These are phyloP conservation scores for Metschnikowia hibisci DNA, from an alignment of 805 yeast species.

Conservation along the genomic window DNA sequence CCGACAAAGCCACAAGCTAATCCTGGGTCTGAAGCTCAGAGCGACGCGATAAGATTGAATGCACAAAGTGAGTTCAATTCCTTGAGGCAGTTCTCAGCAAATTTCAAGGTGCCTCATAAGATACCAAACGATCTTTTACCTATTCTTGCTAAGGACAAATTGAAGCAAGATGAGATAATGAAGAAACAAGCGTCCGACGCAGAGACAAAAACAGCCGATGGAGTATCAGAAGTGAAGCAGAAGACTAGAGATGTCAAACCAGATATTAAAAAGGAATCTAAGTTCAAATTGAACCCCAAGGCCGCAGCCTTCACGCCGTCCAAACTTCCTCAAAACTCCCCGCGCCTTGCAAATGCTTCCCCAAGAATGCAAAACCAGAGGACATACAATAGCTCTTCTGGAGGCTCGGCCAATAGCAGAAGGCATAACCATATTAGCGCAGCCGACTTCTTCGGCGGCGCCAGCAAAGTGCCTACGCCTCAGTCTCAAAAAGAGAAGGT, in stretches of 20 bases:
- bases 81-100: constrained; percentile 73
- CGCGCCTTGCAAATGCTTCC: constrained; percentile 30
- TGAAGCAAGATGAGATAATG: constrained; percentile 59
- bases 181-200: constrained; percentile 29
- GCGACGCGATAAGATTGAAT: constrained; percentile 41
- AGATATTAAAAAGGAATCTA: constrained; percentile 16
- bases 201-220: constrained; percentile 6
- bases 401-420: constrained; percentile 19
- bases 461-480: constrained; percentile 35
- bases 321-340: constrained; percentile 24
- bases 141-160: constrained; percentile 61
- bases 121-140: constrained; percentile 65
- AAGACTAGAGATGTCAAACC: constrained; percentile 3
- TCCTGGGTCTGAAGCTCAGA: constrained; percentile 15
- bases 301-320: constrained; percentile 64
- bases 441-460: constrained; percentile 41
- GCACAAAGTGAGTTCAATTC: constrained; percentile 65
- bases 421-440: constrained; percentile 38
- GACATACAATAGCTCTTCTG: constrained; percentile 24
- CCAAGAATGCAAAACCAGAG: constrained; percentile 33
- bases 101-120: constrained; percentile 65
- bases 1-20: constrained; percentile 8
- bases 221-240: constrained; percentile 5
- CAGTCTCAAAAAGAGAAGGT: constrained; percentile 32
- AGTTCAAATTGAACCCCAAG: constrained; percentile 66